A percentile compares a stretch with the other conserved stretches of the same genome.
phyloP scores from a whole-genome alignment of 805 yeast genomes.

The Monosporozyma unispora region DNA sequence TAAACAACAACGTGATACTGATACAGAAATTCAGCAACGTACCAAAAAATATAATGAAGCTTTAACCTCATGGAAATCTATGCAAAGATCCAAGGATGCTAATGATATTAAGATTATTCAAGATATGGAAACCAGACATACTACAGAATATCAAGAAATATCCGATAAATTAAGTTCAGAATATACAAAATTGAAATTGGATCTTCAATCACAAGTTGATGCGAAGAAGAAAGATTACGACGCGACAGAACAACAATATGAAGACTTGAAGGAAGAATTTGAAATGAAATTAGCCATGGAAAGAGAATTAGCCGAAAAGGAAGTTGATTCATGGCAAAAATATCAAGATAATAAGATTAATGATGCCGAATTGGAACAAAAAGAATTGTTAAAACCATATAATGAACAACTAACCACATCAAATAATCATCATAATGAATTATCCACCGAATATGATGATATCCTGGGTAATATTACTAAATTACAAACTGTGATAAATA shows the following conservation, averaged over 20 bases:
- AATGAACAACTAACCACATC: conserved; percentile 35
- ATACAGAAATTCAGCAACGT: conserved; percentile 36
- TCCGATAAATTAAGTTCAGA: conserved; percentile 39
- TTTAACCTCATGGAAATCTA: conserved; percentile 35
- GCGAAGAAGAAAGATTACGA: conserved; percentile 36
- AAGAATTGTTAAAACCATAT: conserved; percentile 35
- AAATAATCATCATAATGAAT: conserved; percentile 27
- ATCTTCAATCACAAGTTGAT: conserved; percentile 32
- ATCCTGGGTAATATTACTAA: conserved; percentile 36
- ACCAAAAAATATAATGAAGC: conserved; percentile 31
- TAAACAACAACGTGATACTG: conserved; percentile 53
- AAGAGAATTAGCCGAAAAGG: conserved; percentile 17
- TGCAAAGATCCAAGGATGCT: conserved; percentile 31
- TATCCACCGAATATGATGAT: conserved; percentile 31
- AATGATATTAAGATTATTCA: conserved; percentile 34
- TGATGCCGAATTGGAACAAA: conserved; percentile 26
- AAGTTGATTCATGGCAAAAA: conserved; percentile 19
- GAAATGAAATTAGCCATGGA: conserved; percentile 24
- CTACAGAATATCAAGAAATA: conserved; percentile 18
- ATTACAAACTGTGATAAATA: conserved; percentile 29
- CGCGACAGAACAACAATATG: conserved; percentile 33
- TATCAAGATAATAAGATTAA: conserved; percentile 24
- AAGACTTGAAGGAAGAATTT: conserved; percentile 13
- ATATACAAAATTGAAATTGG: conserved; percentile 29
- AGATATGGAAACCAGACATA: conserved; percentile 38